A percentile compares a stretch with the other conserved stretches of the same genome.
These are phyloP conservation scores for Escallonia rubra DNA, from an alignment of 129 eudicot genomes.

Conservation along the genomic window DNA sequence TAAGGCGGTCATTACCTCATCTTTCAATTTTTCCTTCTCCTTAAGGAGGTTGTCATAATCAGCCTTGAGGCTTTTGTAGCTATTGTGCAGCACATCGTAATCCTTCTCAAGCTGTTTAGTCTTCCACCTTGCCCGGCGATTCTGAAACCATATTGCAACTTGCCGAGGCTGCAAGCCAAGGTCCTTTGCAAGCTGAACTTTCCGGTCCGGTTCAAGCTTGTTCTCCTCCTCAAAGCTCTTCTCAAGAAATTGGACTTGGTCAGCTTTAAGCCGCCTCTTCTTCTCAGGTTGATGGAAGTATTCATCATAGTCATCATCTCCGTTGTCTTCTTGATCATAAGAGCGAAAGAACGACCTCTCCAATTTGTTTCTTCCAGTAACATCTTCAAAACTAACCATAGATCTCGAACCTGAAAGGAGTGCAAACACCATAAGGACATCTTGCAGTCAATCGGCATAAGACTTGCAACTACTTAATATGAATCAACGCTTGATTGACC, in stretches of 20 bases:
- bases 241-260: slow-evolving; percentile 83
- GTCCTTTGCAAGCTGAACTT: slow-evolving; percentile 86
- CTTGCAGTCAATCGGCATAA: neutral
- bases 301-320: slow-evolving; percentile 73
- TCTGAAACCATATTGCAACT: slow-evolving; percentile 93
- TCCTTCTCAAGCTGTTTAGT: slow-evolving; percentile 76
- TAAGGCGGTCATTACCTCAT: slow-evolving; percentile 39
- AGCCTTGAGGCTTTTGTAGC: slow-evolving; percentile 61
- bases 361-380: slow-evolving; percentile 28
- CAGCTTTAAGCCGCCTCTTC: slow-evolving; percentile 70
- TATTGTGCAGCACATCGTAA: slow-evolving; percentile 59
- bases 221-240: slow-evolving; percentile 68
- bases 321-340: slow-evolving; percentile 57
- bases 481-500: neutral
- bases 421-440: neutral
- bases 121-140: slow-evolving; percentile 91
- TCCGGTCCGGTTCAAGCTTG: slow-evolving; percentile 93
- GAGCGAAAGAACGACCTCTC: slow-evolving; percentile 34
- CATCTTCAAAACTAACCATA: slow-evolving; percentile 71
- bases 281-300: slow-evolving; percentile 84
- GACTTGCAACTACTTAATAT: no score
- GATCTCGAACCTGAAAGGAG: slow-evolving; percentile 55
- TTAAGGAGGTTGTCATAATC: slow-evolving; percentile 60
- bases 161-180: slow-evolving; percentile 94
- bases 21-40: slow-evolving; percentile 71